Evolutionary conservation across 345 rosid species (phyloP), one percentile per base, ranked within the genome.

Genomic region (Physaria fendleri): DNA sequence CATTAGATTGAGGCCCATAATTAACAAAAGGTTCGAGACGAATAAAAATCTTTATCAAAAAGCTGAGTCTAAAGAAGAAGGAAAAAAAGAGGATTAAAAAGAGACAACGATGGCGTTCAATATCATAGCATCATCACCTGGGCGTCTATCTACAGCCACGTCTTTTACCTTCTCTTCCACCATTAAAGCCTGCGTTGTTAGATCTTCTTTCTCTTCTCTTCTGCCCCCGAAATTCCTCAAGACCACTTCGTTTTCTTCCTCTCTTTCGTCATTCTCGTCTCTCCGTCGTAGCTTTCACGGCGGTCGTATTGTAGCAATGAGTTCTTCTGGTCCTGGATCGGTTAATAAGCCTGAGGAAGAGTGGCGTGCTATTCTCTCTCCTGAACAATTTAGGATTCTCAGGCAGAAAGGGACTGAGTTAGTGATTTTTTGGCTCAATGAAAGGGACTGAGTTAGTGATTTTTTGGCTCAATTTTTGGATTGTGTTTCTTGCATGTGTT

Each of bases 401-500:
- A 77, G 97, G 48, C 83, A 72, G 71, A 93, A 89, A 70, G 97
- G 91, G 70, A 89, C 99, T 0, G 97, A 92, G 97, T 91, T 70
- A 62, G 85, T 25, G 55, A 5, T 22, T 49, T 17, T 0, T n/a
- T n/a, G n/a, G n/a, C n/a, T n/a, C n/a, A n/a, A n/a, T n/a, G 71
- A 93, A 89, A 70, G 97, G 91, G 70, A 89, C 99, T 0, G 97
- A 92, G 97, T 91, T 70, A 62, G 85, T 25, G 55, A 5, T 22
- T 49, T 17, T 0, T 0, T 44, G 6, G 10, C 5, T 27, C 41
- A 2, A 3, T 50, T 41, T 37, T 15, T 37, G 17, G 5, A 4
- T 1, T 1, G 30, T 47, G 38, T 23, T 63, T 12, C 5, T 51
- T 64, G 29, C 24, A 53, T 12, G 24, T 38, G 18, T 38, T 38